Evolutionary conservation across 2,329 filamentous ascomycete genomes (phyloP).

Genomic region (Endoconidiophora polonica): DNA sequence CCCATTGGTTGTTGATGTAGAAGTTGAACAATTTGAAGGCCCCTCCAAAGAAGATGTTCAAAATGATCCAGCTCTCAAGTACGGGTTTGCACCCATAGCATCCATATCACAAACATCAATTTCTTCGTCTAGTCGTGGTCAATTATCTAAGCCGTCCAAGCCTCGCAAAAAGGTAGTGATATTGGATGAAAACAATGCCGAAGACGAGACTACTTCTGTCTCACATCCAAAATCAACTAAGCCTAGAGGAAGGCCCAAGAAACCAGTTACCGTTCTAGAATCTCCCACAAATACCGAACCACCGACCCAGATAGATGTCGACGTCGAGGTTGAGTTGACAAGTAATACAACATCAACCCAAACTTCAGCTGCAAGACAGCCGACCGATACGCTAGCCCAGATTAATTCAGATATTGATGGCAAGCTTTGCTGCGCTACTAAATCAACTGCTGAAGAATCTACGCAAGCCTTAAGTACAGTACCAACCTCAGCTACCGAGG

Average conservation of each 20-base stretch:
- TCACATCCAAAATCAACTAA: background rate
- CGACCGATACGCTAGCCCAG: no score
- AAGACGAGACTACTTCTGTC: background rate
- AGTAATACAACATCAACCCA: no score
- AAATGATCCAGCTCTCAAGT: conserved; percentile 5
- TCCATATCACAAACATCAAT: background rate
- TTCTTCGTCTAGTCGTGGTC: background rate
- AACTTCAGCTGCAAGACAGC: no score
- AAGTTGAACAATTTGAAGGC: background rate
- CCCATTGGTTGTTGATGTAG: background rate
- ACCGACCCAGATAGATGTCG: no score
- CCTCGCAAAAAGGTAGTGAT: conserved; percentile 9
- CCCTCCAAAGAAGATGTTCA: background rate
- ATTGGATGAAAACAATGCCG: conserved; percentile 2
- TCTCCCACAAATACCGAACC: no score
- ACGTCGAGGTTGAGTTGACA: no score
- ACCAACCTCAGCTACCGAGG: background rate
- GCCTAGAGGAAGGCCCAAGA: background rate
- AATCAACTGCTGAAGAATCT: no score
- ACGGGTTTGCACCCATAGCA: conserved; percentile 8
- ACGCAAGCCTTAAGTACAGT: no score
- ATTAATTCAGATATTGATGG: no score
- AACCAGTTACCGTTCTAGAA: background rate
- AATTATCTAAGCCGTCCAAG: background rate
- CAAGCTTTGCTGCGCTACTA: no score